phyloP scores from a whole-genome alignment of 2,329 filamentous ascomycete species.

The Lojkania enalia region DNA sequence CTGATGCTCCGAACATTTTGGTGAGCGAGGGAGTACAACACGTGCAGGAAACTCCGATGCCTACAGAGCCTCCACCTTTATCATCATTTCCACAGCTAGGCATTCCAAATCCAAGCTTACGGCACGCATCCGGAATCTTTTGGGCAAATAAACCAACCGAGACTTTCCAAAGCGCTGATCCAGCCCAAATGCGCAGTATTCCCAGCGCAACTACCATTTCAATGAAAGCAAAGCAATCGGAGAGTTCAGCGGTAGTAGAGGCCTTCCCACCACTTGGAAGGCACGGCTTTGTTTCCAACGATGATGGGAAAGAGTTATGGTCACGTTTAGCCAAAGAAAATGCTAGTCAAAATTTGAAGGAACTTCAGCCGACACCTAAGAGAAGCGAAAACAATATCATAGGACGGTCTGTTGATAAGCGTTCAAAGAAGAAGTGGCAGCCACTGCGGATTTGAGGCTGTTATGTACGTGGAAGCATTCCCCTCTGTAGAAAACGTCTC shows the following conservation, averaged over 20 bases:
- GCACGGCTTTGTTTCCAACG: not conserved
- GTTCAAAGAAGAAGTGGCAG: conserved; percentile 9
- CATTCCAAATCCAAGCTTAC: conserved; percentile 1
- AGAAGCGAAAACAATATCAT: not conserved
- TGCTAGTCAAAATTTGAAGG: conserved; percentile 1
- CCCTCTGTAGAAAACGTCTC: no score
- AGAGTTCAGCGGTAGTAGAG: conserved; percentile 3
- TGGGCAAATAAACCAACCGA: conserved; percentile 4
- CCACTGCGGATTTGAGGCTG: conserved; percentile 1
- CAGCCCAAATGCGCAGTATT: conserved; percentile 1
- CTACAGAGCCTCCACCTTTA: conserved; percentile 6
- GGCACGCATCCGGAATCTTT: not conserved
- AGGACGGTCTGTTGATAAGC: not conserved
- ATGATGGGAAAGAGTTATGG: conserved; percentile 4
- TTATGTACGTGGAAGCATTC: no score
- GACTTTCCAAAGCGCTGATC: not conserved
- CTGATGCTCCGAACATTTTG: conserved; percentile 74
- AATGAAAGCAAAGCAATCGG: conserved; percentile 2
- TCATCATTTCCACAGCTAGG: conserved; percentile 8
- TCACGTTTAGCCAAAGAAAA: not conserved
- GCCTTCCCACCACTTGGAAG: conserved; percentile 6
- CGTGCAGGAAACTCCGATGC: conserved; percentile 13
- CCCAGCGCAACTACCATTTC: not conserved
- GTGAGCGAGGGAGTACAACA: conserved; percentile 71
- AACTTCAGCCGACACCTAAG: not conserved